Evolutionary conservation across 116 monocot species (phyloP).

Genomic region (Phalaenopsis hybrid): DNA sequence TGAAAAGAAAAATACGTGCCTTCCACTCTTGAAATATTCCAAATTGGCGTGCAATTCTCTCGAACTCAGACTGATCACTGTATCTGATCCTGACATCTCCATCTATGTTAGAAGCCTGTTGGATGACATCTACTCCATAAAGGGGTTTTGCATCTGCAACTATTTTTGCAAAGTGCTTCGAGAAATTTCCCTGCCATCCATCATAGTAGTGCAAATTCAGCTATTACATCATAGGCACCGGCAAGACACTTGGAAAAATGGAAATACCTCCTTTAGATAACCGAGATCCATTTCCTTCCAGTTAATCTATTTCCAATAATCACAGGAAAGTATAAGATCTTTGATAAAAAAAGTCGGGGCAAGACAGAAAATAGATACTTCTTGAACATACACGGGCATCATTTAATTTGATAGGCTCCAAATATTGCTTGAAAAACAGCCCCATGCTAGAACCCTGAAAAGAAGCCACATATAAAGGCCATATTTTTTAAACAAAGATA

Average conservation of each 20-base stretch:
- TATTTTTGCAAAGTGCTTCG: slow-evolving; percentile 55
- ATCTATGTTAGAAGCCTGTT: slow-evolving; percentile 59
- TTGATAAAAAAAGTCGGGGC: background rate
- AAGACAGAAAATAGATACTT: background rate
- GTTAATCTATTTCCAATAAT: slow-evolving; percentile 42
- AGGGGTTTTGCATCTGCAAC: slow-evolving; percentile 66
- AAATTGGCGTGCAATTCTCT: slow-evolving; percentile 80
- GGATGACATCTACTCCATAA: slow-evolving; percentile 43
- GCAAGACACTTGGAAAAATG: background rate
- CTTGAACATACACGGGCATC: slow-evolving; percentile 49
- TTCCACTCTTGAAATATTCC: slow-evolving; percentile 99
- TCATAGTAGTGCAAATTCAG: slow-evolving; percentile 3
- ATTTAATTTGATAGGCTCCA: slow-evolving; percentile 88
- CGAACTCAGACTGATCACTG: slow-evolving; percentile 62
- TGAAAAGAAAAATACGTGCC: slow-evolving; percentile 28
- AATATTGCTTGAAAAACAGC: slow-evolving; percentile 75
- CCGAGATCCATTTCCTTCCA: slow-evolving; percentile 80
- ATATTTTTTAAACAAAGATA: background rate
- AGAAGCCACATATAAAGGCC: background rate
- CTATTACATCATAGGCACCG: background rate
- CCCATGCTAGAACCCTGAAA: slow-evolving; percentile 98
- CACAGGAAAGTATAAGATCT: slow-evolving; percentile 2
- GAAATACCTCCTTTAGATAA: slow-evolving; percentile 69
- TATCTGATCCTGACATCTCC: slow-evolving; percentile 80
- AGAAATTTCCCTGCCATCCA: slow-evolving; percentile 58